These are phyloP conservation scores for Eremothecium gossypii DNA, from an alignment of 1,139 yeast species.

Conservation along the genomic window DNA sequence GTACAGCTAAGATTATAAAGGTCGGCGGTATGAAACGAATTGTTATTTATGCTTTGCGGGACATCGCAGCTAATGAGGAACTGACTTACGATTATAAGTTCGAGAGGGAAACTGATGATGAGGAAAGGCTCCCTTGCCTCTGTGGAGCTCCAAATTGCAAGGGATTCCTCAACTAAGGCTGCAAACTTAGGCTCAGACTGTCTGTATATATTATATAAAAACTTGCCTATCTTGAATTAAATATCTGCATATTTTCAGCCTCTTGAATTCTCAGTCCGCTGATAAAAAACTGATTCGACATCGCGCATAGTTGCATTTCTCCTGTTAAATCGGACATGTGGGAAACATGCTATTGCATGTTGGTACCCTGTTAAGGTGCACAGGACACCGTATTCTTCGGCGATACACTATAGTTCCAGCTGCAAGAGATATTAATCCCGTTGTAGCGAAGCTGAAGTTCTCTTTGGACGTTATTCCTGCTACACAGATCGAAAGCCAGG, in stretches of 20 bases:
- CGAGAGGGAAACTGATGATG: constrained; percentile 84
- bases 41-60: constrained; percentile 87
- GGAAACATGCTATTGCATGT: neutral
- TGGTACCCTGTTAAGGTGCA: too few species aligned
- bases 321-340: neutral
- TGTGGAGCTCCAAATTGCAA: constrained; percentile 95
- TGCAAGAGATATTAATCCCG: neutral
- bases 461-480: constrained; percentile 1
- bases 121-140: constrained; percentile 79
- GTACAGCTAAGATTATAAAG: constrained; percentile 92
- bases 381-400: too few species aligned
- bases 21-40: constrained; percentile 91
- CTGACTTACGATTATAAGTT: constrained; percentile 92
- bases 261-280: too few species aligned
- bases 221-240: too few species aligned
- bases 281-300: too few species aligned
- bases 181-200: neutral
- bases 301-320: too few species aligned
- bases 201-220: neutral
- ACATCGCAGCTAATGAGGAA: constrained; percentile 84
- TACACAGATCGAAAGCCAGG: constrained; percentile 1
- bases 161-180: constrained; percentile 65
- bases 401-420: too few species aligned
- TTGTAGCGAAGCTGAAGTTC: constrained; percentile 1
- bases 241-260: too few species aligned